Base-by-base conservation (phyloP, 2,329 filamentous ascomycete species). In the Ophiostoma montium region DNA sequence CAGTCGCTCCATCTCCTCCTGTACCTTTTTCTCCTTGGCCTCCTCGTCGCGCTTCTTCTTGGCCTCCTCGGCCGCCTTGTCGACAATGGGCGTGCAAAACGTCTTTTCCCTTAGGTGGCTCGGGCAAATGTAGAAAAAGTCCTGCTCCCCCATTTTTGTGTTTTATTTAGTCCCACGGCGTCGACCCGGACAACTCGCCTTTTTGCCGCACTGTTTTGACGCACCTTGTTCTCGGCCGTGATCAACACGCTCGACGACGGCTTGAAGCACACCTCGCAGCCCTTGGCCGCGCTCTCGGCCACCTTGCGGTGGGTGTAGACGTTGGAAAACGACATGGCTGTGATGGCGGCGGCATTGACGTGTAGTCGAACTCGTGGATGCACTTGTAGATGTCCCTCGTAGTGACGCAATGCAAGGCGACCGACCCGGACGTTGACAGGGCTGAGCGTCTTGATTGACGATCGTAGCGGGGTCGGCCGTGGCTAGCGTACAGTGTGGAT, bases 231-330 rank as follows among this genome's bases (percentile, higher is more conserved):
- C 59, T 94, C 88, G 0, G 85, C 78, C 9, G 88, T 94, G 57
- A 95, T 86, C 49, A 98, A 71, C 16, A 96, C 90, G 56, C 83
- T 94, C 7, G 82, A 79, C 52, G 82, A 87, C 9, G 85, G 84
- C 66, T 92, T 94, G 70, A 83, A 94, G 72, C 92, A 96, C 54
- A 96, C 79, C 65, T 87, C 84, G 66, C 92, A 98, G 46, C 86
- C 73, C 65, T 86, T 94, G 12, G 86, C 76, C 1, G 83, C 76
- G n/a, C 79, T 76, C 30, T 94, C 87, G 12, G 88, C 88, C 33
- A 96, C 90, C 57, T 80, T 86, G 46, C 90, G 84, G 55, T 89
- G 84, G 55, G 86, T 80, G 67, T 90, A 96, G 30, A 84, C 65
- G 61, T 96, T 96, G 38, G 77, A 76, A 51, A 90, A 78, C 2